A percentile compares a stretch with the other conserved stretches of the same genome.
phyloP scores from a whole-genome alignment of 768 basidiomycete genomes.

The Suillus sp. region DNA sequence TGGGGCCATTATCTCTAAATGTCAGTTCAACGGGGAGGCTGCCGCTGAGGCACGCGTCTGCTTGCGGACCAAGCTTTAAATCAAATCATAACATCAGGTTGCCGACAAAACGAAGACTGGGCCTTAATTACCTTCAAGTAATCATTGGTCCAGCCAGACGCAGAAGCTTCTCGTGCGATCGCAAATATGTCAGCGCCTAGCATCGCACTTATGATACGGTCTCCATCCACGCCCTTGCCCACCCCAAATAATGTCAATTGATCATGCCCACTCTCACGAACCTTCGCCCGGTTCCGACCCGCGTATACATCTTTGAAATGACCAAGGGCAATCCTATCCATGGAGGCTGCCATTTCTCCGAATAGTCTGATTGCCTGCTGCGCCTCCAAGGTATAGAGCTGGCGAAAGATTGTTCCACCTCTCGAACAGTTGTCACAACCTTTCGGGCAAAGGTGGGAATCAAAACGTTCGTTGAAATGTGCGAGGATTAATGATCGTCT shows the following conservation, averaged over 20 bases:
- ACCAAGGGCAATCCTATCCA: slow-evolving; percentile 57
- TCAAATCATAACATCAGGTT: slow-evolving; percentile 10
- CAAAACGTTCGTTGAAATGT: slow-evolving; percentile 88
- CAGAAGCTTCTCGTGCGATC: slow-evolving; percentile 47
- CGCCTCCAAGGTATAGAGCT: slow-evolving; percentile 67
- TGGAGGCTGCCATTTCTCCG: slow-evolving; percentile 41
- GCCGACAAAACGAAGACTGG: not conserved
- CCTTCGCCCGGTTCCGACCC: slow-evolving; percentile 55
- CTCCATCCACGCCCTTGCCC: slow-evolving; percentile 52
- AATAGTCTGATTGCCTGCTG: slow-evolving; percentile 60
- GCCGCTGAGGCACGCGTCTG: slow-evolving; percentile 25
- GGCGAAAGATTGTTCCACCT: slow-evolving; percentile 42
- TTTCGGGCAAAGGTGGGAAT: slow-evolving; percentile 59
- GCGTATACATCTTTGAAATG: slow-evolving; percentile 65
- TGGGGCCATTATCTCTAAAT: slow-evolving; percentile 29
- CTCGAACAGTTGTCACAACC: slow-evolving; percentile 85
- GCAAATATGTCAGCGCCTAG: slow-evolving; percentile 50
- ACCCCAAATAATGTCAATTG: slow-evolving; percentile 53
- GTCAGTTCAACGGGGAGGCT: slow-evolving; percentile 24
- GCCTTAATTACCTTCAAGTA: slow-evolving; percentile 51
- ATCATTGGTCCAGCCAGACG: slow-evolving; percentile 50
- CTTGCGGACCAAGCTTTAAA: slow-evolving; percentile 22
- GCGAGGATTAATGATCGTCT: slow-evolving; percentile 83
- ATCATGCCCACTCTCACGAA: slow-evolving; percentile 51
- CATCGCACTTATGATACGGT: slow-evolving; percentile 65